Percentiles rank a stretch among this genome's conserved stretches.
These are phyloP conservation scores for Dactylella cylindrospora DNA, from an alignment of 2,329 filamentous ascomycete genomes.

Conservation along the genomic window DNA sequence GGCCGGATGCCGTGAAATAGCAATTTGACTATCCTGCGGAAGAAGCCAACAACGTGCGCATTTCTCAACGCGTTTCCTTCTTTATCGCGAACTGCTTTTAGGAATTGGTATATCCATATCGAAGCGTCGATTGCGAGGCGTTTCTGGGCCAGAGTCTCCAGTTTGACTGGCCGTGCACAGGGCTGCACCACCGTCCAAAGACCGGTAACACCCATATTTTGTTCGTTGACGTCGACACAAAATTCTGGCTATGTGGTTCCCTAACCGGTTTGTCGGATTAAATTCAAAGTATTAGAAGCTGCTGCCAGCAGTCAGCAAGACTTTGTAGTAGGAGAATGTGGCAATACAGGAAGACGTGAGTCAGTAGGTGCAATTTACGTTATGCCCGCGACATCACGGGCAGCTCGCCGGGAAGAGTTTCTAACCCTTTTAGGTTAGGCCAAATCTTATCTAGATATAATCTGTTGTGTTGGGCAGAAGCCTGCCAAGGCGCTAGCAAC, in stretches of 20 bases:
- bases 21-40: conserved; percentile 95
- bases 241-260: conserved; percentile 23
- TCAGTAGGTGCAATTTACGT: conserved; percentile 15
- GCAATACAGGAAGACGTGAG: conserved; percentile 26
- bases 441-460: conserved; percentile 28
- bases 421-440: conserved; percentile 19
- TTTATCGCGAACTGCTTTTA: conserved; percentile 97
- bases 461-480: conserved; percentile 10
- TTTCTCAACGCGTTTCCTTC: conserved; percentile 96
- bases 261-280: conserved; percentile 3
- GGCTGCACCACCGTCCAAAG: conserved; percentile 96
- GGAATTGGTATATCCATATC: conserved; percentile 99
- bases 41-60: conserved; percentile 95
- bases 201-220: conserved; percentile 88
- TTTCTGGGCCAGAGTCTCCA: conserved; percentile 93
- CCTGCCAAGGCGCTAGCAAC: conserved; percentile 32
- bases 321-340: too few relatives aligned
- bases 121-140: conserved; percentile 95
- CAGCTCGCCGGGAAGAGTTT: too few relatives aligned
- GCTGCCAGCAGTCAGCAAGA: conserved; percentile 6
- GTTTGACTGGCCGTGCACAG: conserved; percentile 90
- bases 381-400: conserved; percentile 39
- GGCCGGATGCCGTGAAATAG: conserved; percentile 95
- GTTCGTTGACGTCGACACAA: too few relatives aligned
- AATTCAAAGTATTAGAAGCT: conserved; percentile 21